phyloP scores from a whole-genome alignment of 805 yeast species.

The Tetrapisispora fleetii region DNA sequence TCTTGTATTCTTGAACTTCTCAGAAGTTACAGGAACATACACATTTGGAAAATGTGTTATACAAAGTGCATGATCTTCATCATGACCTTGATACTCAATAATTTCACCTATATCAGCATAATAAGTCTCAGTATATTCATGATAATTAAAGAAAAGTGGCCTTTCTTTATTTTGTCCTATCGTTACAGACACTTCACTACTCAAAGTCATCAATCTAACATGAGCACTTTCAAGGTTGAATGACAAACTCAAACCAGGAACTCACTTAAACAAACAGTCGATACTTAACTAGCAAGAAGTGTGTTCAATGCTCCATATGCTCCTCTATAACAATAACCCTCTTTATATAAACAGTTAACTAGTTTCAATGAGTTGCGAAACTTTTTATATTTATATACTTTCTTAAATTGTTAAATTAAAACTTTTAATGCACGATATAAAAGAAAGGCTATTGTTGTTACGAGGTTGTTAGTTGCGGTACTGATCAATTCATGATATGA shows the following conservation, averaged over 20 bases:
- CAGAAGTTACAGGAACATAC: slow-evolving; percentile 31
- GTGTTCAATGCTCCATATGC: no score
- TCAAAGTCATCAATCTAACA: background rate
- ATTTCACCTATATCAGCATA: slow-evolving; percentile 3
- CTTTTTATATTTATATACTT: background rate
- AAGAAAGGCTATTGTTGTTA: no score
- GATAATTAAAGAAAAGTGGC: slow-evolving; percentile 53
- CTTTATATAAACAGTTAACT: no score
- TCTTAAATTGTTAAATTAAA: no score
- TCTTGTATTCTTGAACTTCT: slow-evolving; percentile 33
- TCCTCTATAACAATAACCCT: no score
- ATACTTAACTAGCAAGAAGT: no score
- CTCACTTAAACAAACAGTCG: no score
- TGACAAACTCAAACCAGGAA: background rate
- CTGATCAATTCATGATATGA: no score
- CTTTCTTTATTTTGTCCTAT: background rate
- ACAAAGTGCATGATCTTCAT: slow-evolving; percentile 32
- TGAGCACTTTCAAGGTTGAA: background rate
- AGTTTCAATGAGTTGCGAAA: background rate
- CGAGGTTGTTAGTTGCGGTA: no score
- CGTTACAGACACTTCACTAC: background rate
- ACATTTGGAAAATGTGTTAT: slow-evolving; percentile 62
- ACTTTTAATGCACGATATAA: no score
- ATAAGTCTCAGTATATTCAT: slow-evolving; percentile 41
- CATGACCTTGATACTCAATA: slow-evolving; percentile 14